Conservation (phyloP, 129 eudicot genomes). For the Daucus carota region DNA sequence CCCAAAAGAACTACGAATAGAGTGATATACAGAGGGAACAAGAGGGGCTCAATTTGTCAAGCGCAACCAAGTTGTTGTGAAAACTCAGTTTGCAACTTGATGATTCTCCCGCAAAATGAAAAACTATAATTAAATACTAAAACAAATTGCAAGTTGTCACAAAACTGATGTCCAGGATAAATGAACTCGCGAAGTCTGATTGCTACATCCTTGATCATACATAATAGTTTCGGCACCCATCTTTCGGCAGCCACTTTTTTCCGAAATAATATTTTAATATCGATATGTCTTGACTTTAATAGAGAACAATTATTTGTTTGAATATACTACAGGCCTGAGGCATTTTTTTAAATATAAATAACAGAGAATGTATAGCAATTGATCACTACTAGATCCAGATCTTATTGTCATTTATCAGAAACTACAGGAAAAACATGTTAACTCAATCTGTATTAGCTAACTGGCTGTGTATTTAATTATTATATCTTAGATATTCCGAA, state of each 20-base stretch:
- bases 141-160: not conserved
- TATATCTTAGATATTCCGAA: too few species aligned
- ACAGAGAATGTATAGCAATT: not conserved
- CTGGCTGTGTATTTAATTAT: too few species aligned
- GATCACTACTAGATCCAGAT: not conserved
- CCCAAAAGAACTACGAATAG: not conserved
- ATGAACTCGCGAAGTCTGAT: not conserved
- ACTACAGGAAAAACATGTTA: too few species aligned
- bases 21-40: not conserved
- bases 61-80: conserved; percentile 1
- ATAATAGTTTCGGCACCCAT: not conserved
- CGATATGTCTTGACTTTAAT: not conserved
- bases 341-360: not conserved
- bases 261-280: not conserved
- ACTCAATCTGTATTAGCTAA: too few species aligned
- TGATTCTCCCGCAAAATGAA: not conserved
- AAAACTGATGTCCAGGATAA: not conserved
- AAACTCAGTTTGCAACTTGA: not conserved
- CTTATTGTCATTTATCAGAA: not conserved
- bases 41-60: not conserved
- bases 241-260: not conserved
- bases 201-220: not conserved
- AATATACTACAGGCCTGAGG: not conserved
- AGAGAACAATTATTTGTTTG: not conserved
- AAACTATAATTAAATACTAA: not conserved